Conservation (phyloP, 2,329 filamentous ascomycete genomes). For the Colletotrichum orbiculare region DNA sequence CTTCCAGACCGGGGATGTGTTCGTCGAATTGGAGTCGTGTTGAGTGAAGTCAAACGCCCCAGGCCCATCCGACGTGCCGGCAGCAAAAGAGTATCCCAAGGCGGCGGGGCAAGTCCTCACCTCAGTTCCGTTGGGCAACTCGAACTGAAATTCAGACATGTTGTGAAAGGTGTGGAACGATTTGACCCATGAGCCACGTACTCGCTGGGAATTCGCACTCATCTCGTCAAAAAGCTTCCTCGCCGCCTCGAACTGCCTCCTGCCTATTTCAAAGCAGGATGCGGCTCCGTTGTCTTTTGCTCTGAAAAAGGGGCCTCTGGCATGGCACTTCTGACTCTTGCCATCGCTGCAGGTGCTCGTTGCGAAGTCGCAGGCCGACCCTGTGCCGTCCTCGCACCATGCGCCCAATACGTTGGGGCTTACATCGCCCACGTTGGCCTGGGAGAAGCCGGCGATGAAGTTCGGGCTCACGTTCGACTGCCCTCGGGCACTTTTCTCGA, state of each 20-base stretch:
- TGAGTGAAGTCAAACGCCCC: slow-evolving; percentile 93
- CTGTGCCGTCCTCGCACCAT: slow-evolving; percentile 86
- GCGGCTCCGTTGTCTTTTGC: slow-evolving; percentile 75
- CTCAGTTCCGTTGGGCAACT: slow-evolving; percentile 75
- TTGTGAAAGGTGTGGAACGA: slow-evolving; percentile 86
- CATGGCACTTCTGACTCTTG: slow-evolving; percentile 75
- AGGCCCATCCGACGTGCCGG: slow-evolving; percentile 88
- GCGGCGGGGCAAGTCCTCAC: slow-evolving; percentile 85
- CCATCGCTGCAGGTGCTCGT: slow-evolving; percentile 83
- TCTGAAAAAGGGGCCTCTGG: slow-evolving; percentile 74
- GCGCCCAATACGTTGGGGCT: slow-evolving; percentile 86
- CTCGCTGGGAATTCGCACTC: slow-evolving; percentile 52
- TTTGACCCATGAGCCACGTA: slow-evolving; percentile 74
- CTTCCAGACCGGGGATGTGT: slow-evolving; percentile 81
- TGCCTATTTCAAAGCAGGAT: slow-evolving; percentile 82
- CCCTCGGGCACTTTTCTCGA: slow-evolving; percentile 75
- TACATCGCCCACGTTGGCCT: slow-evolving; percentile 90
- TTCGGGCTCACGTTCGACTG: slow-evolving; percentile 65
- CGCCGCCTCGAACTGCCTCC: slow-evolving; percentile 72
- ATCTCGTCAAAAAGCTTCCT: slow-evolving; percentile 51
- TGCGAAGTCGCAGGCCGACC: slow-evolving; percentile 74
- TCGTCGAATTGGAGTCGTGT: slow-evolving; percentile 76
- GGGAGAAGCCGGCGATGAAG: slow-evolving; percentile 91
- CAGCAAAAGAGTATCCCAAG: slow-evolving; percentile 89
- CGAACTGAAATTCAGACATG: slow-evolving; percentile 79